Evolutionary conservation across 371 early-diverging fungal genomes (phyloP).

Genomic region (Mycotypha africana): DNA sequence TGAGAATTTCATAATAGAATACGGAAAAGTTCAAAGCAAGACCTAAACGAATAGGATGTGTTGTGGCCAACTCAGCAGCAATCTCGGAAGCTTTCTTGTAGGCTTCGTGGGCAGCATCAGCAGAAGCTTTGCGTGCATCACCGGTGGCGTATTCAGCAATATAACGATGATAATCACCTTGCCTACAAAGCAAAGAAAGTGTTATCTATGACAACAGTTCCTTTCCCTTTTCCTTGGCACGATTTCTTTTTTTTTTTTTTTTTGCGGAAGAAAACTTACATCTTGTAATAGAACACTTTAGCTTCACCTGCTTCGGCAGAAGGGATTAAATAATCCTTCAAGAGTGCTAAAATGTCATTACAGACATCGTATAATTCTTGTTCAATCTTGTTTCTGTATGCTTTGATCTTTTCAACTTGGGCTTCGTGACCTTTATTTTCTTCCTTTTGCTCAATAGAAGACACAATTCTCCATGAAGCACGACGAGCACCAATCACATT

Average conservation of each 20-base stretch:
- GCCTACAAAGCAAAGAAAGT: no score
- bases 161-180: slow-evolving; percentile 99
- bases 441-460: slow-evolving; percentile 98
- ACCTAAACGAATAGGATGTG: slow-evolving; percentile 99
- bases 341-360: slow-evolving; percentile 89
- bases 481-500: slow-evolving; percentile 99
- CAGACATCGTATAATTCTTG: slow-evolving; percentile 93
- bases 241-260: no score
- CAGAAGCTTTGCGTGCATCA: slow-evolving; percentile 80
- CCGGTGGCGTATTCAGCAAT: slow-evolving; percentile 96
- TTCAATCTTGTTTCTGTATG: slow-evolving; percentile 90
- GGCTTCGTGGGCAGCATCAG: slow-evolving; percentile 85
- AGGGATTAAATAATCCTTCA: slow-evolving; percentile 86
- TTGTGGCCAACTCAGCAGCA: slow-evolving; percentile 92
- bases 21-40: slow-evolving; percentile 99
- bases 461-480: slow-evolving; percentile 98
- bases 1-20: slow-evolving; percentile 99
- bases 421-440: slow-evolving; percentile 84
- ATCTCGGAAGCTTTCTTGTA: slow-evolving; percentile 95
- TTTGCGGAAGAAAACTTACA: no score
- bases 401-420: slow-evolving; percentile 85
- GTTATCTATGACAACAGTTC: no score
- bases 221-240: no score
- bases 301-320: slow-evolving; percentile 87
- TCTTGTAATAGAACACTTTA: slow-evolving; percentile 99